Conservation (phyloP, 2,329 filamentous ascomycete species). For the Fusarium sp. region DNA sequence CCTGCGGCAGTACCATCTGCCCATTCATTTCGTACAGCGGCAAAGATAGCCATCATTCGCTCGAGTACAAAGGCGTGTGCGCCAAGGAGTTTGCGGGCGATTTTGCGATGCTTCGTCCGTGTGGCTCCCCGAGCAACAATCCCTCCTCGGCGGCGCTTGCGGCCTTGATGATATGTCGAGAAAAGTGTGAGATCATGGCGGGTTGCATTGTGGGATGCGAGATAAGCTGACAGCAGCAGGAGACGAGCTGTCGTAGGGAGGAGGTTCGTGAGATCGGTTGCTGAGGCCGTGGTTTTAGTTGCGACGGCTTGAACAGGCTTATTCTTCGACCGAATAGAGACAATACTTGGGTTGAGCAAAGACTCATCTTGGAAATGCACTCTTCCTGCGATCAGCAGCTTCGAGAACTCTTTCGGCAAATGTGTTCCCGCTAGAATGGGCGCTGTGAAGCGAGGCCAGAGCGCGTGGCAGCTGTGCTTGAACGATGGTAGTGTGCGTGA, state of each 20-base stretch:
- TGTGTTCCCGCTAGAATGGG: conserved; percentile 80
- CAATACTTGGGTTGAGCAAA: conserved; percentile 72
- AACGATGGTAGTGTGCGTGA: conserved; percentile 82
- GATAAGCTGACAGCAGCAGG: conserved; percentile 79
- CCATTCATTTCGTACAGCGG: conserved; percentile 70
- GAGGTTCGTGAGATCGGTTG: conserved; percentile 61
- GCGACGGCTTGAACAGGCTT: not conserved
- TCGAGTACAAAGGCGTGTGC: conserved; percentile 82
- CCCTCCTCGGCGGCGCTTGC: conserved; percentile 60
- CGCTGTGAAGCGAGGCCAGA: conserved; percentile 87
- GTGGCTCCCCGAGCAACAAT: conserved; percentile 47
- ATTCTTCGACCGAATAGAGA: conserved; percentile 46
- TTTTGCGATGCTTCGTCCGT: conserved; percentile 70
- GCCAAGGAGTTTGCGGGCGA: conserved; percentile 79
- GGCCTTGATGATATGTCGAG: conserved; percentile 72
- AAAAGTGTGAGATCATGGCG: conserved; percentile 80
- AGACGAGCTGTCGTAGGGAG: conserved; percentile 79
- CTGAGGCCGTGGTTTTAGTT: conserved; percentile 28
- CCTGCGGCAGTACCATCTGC: conserved; percentile 44
- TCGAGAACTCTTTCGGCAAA: conserved; percentile 82
- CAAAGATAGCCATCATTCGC: conserved; percentile 80
- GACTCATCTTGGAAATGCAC: conserved; percentile 77
- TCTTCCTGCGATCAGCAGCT: conserved; percentile 77
- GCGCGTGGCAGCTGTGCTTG: conserved; percentile 71
- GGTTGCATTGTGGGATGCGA: conserved; percentile 81